Evolutionary conservation across 2,329 filamentous ascomycete genomes (phyloP), one percentile per base, ranked within the genome.

Genomic region (Claviceps quebecensis): DNA sequence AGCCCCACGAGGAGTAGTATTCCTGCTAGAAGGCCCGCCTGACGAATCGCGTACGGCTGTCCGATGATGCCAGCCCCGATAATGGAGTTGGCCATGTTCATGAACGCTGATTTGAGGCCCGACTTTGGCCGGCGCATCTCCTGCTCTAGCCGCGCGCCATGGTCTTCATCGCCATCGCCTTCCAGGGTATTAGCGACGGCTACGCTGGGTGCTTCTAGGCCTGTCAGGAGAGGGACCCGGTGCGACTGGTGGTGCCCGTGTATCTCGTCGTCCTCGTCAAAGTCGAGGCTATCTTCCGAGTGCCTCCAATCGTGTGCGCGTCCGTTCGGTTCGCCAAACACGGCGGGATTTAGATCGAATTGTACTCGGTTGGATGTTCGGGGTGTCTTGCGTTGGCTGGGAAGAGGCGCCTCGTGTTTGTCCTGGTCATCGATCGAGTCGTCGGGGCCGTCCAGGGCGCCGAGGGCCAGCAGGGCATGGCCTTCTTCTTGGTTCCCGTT

Each of bases 41-140:
- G 90, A 53, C 81, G 81, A 63, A 98, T 84, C n/a, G 93, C 93
- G 69, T 97, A 98, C 13, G 93, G 90, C 69, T 98, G 93, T 3
- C 87, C 81, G 61, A 84, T 84, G 66, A 84, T 84, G 49, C 81
- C 81, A 2, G 81, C 82, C 40, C 81, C 82, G 58, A 98, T 96
- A 65, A 98, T 98, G 60, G 87, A 94, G 72, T 98, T 98, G 56
- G 93, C 91, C 93, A 98, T 98, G 70, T 98, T 98, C 89, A 97
- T 95, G 59, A 98, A 97, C 3, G 93, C 91, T 64, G 85, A 87
- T 55, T 78, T 76, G 69, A 97, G 76, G 5, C 86, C 85, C 53
- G 87, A 95, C 69, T 91, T 91, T 46, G 91, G 89, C 52, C 90
- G 77, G 41, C 63, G 61, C 52, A 74, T 72, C 63, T 83, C 78